Evolutionary conservation across 495 filamentous ascomycete genomes (phyloP).

Genomic region (Aspergillus nidulans): DNA sequence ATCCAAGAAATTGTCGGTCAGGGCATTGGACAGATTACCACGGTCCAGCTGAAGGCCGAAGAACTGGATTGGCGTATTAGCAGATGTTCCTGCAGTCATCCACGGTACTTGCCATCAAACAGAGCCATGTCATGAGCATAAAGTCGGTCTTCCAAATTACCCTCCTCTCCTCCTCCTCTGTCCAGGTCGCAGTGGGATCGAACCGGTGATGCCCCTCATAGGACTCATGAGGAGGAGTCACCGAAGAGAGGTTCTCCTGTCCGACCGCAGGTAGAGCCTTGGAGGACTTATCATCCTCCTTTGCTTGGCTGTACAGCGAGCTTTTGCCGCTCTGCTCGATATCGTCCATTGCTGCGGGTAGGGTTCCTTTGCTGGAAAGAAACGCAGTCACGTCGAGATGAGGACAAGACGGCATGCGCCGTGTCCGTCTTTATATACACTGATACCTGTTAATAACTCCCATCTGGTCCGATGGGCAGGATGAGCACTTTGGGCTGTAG

Average conservation of each 20-base stretch:
- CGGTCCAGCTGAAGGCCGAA: constrained; percentile 55
- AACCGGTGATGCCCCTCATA: constrained; percentile 49
- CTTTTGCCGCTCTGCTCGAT: constrained; percentile 16
- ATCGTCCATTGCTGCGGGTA: constrained; percentile 10
- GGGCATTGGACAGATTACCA: constrained; percentile 48
- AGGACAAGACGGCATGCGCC: not conserved
- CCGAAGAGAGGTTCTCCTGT: constrained; percentile 22
- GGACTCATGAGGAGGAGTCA: constrained; percentile 22
- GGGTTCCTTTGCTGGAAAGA: not conserved
- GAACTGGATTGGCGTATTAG: constrained; percentile 29
- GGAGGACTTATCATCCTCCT: constrained; percentile 9
- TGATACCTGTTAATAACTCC: not conserved
- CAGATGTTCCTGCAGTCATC: not conserved
- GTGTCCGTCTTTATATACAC: not conserved
- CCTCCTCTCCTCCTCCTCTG: constrained; percentile 44
- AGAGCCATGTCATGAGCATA: constrained; percentile 43
- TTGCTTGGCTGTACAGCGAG: not conserved
- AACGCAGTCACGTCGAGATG: not conserved
- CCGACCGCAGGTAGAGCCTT: constrained; percentile 14
- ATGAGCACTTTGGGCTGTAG: constrained; percentile 7
- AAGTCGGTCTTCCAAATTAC: constrained; percentile 49
- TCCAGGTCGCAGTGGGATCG: constrained; percentile 49
- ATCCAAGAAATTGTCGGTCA: constrained; percentile 50
- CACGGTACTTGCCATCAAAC: constrained; percentile 27
- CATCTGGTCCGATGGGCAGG: not conserved